These are phyloP conservation scores for Heterobasidion parviporum DNA, from an alignment of 1,284 basidiomycete genomes.

Conservation along the genomic window DNA sequence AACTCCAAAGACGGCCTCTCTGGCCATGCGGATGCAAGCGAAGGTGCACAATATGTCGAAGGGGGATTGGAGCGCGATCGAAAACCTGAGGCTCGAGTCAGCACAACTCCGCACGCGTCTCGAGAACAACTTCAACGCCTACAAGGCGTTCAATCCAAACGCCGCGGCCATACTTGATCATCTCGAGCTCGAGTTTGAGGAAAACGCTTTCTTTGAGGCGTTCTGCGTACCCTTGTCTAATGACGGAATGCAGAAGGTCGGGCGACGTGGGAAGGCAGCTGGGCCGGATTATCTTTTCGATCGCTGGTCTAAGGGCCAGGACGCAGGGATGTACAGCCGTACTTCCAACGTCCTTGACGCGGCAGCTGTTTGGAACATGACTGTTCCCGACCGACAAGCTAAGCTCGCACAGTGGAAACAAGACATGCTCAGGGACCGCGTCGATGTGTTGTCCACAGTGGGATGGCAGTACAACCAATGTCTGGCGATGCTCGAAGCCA, in stretches of 20 bases:
- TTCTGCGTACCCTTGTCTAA: not conserved
- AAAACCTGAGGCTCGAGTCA: conserved; percentile 24
- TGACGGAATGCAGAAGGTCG: not conserved
- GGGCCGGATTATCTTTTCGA: not conserved
- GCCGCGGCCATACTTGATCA: conserved; percentile 24
- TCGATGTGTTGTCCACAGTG: conserved; percentile 11
- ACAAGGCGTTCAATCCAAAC: not conserved
- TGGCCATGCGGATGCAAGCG: conserved; percentile 32
- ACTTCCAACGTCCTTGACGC: not conserved
- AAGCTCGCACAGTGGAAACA: not conserved
- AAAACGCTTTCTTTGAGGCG: conserved; percentile 25
- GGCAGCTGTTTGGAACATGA: not conserved
- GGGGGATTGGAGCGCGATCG: conserved; percentile 31
- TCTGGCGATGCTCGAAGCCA: conserved; percentile 27
- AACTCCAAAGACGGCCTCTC: conserved; percentile 32
- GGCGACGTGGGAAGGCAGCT: not conserved
- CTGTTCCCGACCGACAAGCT: not conserved
- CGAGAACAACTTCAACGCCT: not conserved
- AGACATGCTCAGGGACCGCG: conserved; percentile 2
- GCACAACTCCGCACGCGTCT: conserved; percentile 18
- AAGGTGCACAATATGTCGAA: conserved; percentile 12
- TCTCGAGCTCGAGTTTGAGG: conserved; percentile 14
- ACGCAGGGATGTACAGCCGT: not conserved
- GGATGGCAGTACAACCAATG: conserved; percentile 30
- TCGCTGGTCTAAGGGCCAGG: not conserved